A percentile compares a stretch with the other conserved stretches of the same genome.
Evolutionary conservation across 768 basidiomycete genomes (phyloP).

Genomic region (Serendipita vermifera): DNA sequence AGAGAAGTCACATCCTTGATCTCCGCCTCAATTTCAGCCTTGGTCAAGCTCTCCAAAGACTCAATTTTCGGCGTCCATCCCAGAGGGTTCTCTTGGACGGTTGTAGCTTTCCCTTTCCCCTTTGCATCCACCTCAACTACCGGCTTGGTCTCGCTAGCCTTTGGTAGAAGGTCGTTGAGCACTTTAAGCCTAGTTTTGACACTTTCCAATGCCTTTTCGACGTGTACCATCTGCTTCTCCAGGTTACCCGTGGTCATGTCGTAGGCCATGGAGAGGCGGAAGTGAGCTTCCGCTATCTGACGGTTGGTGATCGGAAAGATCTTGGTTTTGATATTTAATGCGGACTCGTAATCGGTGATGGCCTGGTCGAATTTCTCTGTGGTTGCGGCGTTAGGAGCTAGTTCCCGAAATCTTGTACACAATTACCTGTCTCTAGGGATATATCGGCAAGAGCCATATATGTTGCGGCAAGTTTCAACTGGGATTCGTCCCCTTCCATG

Average conservation of each 20-base stretch:
- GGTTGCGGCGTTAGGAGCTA: not conserved
- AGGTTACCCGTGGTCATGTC: conserved; percentile 81
- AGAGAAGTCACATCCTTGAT: conserved; percentile 65
- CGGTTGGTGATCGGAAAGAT: conserved; percentile 80
- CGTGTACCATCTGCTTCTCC: conserved; percentile 68
- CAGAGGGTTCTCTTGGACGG: conserved; percentile 6
- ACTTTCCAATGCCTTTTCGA: conserved; percentile 65
- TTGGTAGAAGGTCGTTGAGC: conserved; percentile 27
- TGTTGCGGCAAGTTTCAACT: conserved; percentile 79
- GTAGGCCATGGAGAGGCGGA: conserved; percentile 85
- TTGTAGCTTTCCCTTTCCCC: conserved; percentile 43
- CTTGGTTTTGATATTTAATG: conserved; percentile 55
- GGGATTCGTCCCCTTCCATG: conserved; percentile 45
- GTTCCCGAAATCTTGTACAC: not conserved
- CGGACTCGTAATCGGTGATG: conserved; percentile 71
- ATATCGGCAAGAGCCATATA: conserved; percentile 89
- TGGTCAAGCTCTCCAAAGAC: conserved; percentile 50
- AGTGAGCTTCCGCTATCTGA: conserved; percentile 87
- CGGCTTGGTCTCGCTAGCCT: conserved; percentile 18
- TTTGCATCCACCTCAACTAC: conserved; percentile 48
- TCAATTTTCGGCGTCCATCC: conserved; percentile 23
- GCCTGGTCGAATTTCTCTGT: conserved; percentile 95
- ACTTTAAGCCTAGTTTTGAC: conserved; percentile 53
- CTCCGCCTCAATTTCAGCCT: conserved; percentile 61
- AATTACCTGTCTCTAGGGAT: conserved; percentile 86